Base-by-base conservation (phyloP, 306 rosid genomes). In the Lathyrus oleraceus region DNA sequence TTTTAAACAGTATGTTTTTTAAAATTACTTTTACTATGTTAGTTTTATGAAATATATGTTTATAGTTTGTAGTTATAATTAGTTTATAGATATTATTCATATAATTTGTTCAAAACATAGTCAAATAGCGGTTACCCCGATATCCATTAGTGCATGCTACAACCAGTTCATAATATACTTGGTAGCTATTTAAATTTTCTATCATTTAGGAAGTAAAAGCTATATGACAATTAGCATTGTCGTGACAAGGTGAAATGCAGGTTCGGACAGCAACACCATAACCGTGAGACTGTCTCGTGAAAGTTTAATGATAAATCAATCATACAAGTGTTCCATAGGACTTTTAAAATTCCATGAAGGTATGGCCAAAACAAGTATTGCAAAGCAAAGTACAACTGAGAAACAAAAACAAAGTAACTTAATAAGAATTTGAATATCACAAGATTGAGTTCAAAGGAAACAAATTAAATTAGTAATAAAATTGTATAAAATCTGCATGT, bases 191-290 rank as follows among this genome's bases (percentile, higher is more conserved):
- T 49, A 27, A 42, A 42, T 8, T 65, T 65, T 27, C 66, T 30
- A 65, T 35, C 39, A 35, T 35, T 35, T 35, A 30, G 56, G 10
- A 17, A 4, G 23, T 9, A 44, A 30, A 19, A 32, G 11, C 67
- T 75, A 58, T 27, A 47, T 38, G 14, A 32, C 52, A 66, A 57
- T 58, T 44, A 75, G 68, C 59, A 32, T 6, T 75, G 67, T 21
- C n/a, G 72, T 44, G 59, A 58, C 3, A 2, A 28, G 67, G 73
- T 19, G 47, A 59, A 20, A 65, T 19, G 40, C 30, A 40, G 39
- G 72, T 57, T 56, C 28, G n/a, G 58, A 53, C 52, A 44, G 52
- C 21, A 73, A 30, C 28, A n/a, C 40, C 7, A 14, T 32, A 54
- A 43, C 5, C 5, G 8, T n/a, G 54, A 52, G 58, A 49, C 49